phyloP scores from a whole-genome alignment of 177 flowering plant genomes.

The Telopea speciosissima region DNA sequence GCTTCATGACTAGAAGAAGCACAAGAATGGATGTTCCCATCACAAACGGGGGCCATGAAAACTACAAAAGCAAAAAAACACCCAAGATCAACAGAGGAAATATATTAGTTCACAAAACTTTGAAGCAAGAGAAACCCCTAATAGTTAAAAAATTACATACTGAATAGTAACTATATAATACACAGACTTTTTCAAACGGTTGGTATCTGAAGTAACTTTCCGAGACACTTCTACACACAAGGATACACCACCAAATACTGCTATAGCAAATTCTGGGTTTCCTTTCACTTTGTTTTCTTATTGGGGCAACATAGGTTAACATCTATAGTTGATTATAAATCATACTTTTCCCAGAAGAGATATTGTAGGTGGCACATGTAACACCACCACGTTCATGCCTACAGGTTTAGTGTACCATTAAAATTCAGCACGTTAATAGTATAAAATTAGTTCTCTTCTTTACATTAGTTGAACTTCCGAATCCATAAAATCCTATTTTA shows the following conservation, averaged over 20 bases:
- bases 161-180: background rate
- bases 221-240: background rate
- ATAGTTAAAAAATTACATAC: slow-evolving; percentile 1
- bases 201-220: background rate
- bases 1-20: slow-evolving; percentile 77
- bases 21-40: slow-evolving; percentile 81
- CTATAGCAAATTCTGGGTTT: background rate
- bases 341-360: background rate
- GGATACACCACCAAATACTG: background rate
- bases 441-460: no score
- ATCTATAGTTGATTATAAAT: background rate
- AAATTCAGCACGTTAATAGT: no score
- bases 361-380: background rate
- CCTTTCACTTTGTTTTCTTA: background rate
- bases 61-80: slow-evolving; percentile 53
- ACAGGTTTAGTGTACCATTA: no score
- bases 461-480: no score
- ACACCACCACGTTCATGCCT: background rate
- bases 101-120: background rate
- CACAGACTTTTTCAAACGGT: background rate
- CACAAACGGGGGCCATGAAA: slow-evolving; percentile 92
- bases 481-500: no score
- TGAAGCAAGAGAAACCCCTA: background rate
- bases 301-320: background rate
- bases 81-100: slow-evolving; percentile 21